Conservation (phyloP, 148 eudicot genomes). For the Fagopyrum esculentum region DNA sequence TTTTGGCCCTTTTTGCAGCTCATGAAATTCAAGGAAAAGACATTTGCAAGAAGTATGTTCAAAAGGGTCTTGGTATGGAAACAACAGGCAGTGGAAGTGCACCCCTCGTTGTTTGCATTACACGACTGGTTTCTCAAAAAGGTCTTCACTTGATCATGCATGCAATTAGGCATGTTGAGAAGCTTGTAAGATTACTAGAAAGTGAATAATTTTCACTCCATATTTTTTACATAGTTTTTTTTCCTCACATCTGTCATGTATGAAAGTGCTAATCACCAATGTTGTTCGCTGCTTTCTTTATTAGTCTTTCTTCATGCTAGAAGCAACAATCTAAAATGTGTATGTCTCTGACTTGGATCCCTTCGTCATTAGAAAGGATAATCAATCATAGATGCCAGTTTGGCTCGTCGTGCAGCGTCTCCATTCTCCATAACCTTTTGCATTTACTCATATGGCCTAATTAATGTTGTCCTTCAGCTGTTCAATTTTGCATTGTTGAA, state of each 20-base stretch:
- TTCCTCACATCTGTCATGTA: neutral
- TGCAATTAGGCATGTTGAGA: constrained; percentile 61
- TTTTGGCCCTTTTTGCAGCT: constrained; percentile 31
- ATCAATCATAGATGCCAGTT: too few species aligned
- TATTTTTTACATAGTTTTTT: neutral
- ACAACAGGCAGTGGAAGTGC: constrained; percentile 25
- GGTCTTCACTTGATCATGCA: constrained; percentile 84
- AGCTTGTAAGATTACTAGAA: constrained; percentile 40
- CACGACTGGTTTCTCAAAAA: constrained; percentile 85
- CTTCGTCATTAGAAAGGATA: too few species aligned
- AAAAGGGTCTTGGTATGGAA: constrained; percentile 71
- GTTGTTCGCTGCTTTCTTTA: neutral
- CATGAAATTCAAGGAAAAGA: constrained; percentile 46
- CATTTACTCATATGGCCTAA: too few species aligned
- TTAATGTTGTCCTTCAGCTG: too few species aligned
- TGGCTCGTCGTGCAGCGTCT: too few species aligned
- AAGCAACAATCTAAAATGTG: too few species aligned
- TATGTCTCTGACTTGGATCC: too few species aligned
- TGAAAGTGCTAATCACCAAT: neutral
- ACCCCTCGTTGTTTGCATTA: constrained; percentile 76
- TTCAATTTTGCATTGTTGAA: too few species aligned
- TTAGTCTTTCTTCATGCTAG: too few species aligned
- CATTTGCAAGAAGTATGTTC: constrained; percentile 60
- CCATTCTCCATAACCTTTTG: too few species aligned
- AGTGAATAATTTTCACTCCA: neutral